phyloP scores from a whole-genome alignment of 2,329 filamentous ascomycete genomes.

The Cryphonectria radicalis region DNA sequence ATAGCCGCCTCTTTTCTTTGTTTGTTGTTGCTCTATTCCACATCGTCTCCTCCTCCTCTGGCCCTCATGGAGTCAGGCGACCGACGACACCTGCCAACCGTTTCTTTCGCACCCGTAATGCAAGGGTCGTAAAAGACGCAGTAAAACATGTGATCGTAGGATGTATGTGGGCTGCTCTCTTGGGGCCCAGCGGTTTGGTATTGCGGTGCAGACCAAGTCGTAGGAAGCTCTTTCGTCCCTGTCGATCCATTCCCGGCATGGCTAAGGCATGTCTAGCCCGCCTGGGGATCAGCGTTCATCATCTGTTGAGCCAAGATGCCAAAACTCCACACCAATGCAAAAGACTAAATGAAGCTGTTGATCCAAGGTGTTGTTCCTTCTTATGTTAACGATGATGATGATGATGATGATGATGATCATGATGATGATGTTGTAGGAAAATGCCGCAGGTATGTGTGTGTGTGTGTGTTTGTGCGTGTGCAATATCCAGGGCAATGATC shows the following conservation, averaged over 20 bases:
- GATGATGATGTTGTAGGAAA: background rate
- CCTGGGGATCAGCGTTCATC: background rate
- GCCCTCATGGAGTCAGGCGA: background rate
- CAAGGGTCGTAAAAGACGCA: background rate
- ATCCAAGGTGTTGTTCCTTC: background rate
- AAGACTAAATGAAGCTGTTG: background rate
- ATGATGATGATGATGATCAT: too few species aligned
- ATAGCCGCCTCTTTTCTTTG: background rate
- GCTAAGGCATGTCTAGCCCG: background rate
- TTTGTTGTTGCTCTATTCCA: background rate
- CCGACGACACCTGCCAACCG: background rate
- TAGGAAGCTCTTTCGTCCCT: background rate
- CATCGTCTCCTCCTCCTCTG: background rate
- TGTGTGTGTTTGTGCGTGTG: background rate
- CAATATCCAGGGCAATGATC: background rate
- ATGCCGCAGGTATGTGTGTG: background rate
- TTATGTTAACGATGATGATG: too few species aligned
- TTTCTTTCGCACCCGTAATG: background rate
- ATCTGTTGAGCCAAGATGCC: background rate
- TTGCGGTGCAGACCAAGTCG: background rate
- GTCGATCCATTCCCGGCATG: constrained; percentile 14
- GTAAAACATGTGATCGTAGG: background rate
- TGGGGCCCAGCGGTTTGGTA: background rate
- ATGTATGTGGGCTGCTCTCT: background rate
- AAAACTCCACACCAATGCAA: constrained; percentile 6